Base-by-base conservation (phyloP, 2,329 filamentous ascomycete species). In the Aspergillus carbonarius region DNA sequence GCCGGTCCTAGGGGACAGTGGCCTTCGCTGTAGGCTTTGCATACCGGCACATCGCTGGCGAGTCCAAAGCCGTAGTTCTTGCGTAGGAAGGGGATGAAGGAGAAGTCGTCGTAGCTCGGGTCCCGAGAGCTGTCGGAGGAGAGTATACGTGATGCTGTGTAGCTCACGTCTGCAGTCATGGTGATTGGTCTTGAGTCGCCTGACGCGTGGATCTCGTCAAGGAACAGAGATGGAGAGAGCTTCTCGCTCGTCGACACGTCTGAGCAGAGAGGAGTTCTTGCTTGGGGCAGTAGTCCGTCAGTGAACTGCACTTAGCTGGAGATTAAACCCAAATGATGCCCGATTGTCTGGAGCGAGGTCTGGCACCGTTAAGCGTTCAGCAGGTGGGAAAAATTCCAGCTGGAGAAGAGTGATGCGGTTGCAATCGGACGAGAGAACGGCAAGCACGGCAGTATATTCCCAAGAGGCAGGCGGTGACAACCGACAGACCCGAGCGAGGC, bases 11-110 rank as follows among this genome's bases (percentile, higher is more conserved):
- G 84, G 0, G 93, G 92, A 72, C 95, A 98, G 77, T 93, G 89
- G 42, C 92, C 92, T 61, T 91, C 85, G 60, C 90, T 83, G 79
- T 92, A 97, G 60, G 92, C 88, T 72, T 90, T 91, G 81, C 95
- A 98, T 72, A 90, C 82, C 44, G 93, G 91, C 0, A 90, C 85
- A 73, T 90, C 87, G 37, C 89, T 85, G 20, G 91, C 86, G 53
- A 96, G 87, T 63, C 90, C 90, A 77, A 96, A 93, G 63, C 92
- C 88, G 76, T 95, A 92, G 65, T 90, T 92, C 61, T 87, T 82
- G 65, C 88, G 88, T 37, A 96, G 86, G 79, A 96, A 96, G 48
- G 91, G 89, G 32, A 86, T 88, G 82, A 97, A 96, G 74, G 85
- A 85, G 81, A 97, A 96, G 67, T 81, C 85, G 79, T 91, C 89